Evolutionary conservation across 768 basidiomycete genomes (phyloP).

Genomic region (Collybiopsis luxurians): DNA sequence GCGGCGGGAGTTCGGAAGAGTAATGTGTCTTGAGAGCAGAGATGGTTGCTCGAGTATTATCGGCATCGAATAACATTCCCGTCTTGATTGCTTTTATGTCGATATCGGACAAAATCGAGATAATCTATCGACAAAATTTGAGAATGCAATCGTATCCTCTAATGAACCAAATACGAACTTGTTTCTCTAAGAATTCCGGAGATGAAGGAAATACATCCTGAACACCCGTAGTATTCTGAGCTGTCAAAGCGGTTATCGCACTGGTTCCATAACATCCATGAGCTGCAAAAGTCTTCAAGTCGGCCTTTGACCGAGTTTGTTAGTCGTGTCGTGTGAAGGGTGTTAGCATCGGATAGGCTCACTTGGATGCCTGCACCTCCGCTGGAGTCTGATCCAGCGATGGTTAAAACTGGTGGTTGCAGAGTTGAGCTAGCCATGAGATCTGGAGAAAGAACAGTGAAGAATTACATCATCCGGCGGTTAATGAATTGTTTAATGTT

Average conservation of each 20-base stretch:
- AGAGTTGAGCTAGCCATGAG: too few relatives aligned
- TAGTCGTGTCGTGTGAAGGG: neutral
- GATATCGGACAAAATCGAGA: conserved; percentile 70
- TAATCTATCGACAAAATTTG: conserved; percentile 43
- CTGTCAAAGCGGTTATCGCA: conserved; percentile 82
- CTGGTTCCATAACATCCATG: conserved; percentile 78
- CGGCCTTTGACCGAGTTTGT: conserved; percentile 51
- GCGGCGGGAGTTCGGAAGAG: conserved; percentile 33
- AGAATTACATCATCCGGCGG: too few relatives aligned
- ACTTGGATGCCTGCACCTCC: conserved; percentile 93
- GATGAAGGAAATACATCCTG: conserved; percentile 69
- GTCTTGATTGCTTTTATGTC: conserved; percentile 76
- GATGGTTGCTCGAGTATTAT: conserved; percentile 50
- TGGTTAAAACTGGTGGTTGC: conserved; percentile 52
- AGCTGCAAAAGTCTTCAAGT: conserved; percentile 82
- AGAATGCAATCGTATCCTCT: neutral
- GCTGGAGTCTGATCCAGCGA: conserved; percentile 79
- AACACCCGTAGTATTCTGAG: conserved; percentile 88
- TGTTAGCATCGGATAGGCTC: conserved; percentile 10
- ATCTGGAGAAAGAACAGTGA: too few relatives aligned
- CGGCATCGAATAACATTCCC: conserved; percentile 79
- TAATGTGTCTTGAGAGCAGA: conserved; percentile 45
- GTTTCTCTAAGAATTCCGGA: conserved; percentile 68
- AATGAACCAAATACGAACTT: conserved; percentile 42
- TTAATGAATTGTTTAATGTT: too few relatives aligned